These are phyloP conservation scores for Solanum medicagineum DNA, from an alignment of 257 asterid species.

Conservation along the genomic window DNA sequence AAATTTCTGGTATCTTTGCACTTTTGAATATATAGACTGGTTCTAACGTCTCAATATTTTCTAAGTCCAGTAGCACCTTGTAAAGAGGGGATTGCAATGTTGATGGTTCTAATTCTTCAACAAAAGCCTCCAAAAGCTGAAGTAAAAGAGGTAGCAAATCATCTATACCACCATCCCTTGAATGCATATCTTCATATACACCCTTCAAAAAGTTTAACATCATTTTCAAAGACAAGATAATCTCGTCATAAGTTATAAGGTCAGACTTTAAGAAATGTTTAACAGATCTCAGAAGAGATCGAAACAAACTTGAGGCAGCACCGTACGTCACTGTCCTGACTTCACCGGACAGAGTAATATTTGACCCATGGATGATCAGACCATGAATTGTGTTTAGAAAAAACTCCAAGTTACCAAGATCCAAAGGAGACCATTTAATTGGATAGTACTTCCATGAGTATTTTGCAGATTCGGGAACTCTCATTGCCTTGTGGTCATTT, in stretches of 20 bases:
- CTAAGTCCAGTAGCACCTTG: constrained; percentile 34
- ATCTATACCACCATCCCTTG: constrained; percentile 14
- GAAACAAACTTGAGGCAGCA: constrained; percentile 47
- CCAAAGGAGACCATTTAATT: constrained; percentile 48
- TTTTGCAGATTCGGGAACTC: constrained; percentile 22
- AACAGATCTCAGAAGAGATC: constrained; percentile 47
- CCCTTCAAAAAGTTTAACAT: constrained; percentile 38
- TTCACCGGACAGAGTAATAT: constrained; percentile 19
- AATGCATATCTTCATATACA: constrained; percentile 18
- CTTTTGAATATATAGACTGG: constrained; percentile 15
- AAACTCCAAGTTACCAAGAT: constrained; percentile 47
- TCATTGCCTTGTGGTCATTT: constrained; percentile 13
- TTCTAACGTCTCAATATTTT: constrained; percentile 18
- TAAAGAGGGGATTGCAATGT: constrained; percentile 59
- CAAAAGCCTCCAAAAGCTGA: constrained; percentile 37
- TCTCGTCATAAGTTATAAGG: constrained; percentile 38
- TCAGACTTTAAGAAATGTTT: constrained; percentile 24
- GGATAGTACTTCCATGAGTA: constrained; percentile 40
- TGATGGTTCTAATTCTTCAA: constrained; percentile 47
- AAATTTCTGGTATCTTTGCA: constrained; percentile 11
- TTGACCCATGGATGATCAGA: constrained; percentile 35
- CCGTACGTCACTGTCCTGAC: constrained; percentile 18
- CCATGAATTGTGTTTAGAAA: constrained; percentile 38
- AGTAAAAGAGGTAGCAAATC: constrained; percentile 23
- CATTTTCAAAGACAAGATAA: constrained; percentile 41